Evolutionary conservation across 331 rosid species (phyloP).

Genomic region (Pyracantha coccinea): DNA sequence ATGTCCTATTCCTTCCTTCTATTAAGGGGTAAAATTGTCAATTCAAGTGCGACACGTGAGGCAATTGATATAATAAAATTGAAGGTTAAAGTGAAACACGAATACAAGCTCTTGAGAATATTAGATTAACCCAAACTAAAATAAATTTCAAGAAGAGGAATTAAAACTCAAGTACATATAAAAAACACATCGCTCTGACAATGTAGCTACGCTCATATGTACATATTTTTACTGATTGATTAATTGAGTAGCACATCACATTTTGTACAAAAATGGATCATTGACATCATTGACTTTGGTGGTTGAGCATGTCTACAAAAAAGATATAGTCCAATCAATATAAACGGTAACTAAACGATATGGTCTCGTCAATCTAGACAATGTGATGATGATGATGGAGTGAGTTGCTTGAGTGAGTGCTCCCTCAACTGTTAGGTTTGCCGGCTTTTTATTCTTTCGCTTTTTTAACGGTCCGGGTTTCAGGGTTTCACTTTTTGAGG

Average conservation of each 20-base stretch:
- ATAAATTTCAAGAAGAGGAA: too few species aligned
- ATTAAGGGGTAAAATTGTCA: neutral
- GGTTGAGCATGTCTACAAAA: neutral
- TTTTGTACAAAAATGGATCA: neutral
- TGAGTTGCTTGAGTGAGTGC: neutral
- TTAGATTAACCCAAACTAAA: too few species aligned
- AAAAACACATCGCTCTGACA: too few species aligned
- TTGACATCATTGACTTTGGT: neutral
- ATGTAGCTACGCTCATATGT: rapidly evolving
- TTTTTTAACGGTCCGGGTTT: slow-evolving; percentile 24
- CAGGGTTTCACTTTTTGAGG: slow-evolving; percentile 21
- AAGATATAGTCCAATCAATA: neutral
- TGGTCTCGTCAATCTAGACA: too few species aligned
- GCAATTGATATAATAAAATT: neutral
- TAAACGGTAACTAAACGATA: too few species aligned
- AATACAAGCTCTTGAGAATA: neutral
- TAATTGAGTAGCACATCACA: neutral
- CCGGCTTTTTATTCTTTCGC: neutral
- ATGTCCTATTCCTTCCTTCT: too few species aligned
- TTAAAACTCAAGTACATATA: neutral
- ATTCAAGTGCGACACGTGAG: neutral
- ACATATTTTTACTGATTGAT: too few species aligned
- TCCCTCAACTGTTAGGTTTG: neutral
- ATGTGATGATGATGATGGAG: neutral
- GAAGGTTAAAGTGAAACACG: neutral